Conservation (phyloP, 495 filamentous ascomycete genomes). For the Aspergillus steynii region DNA sequence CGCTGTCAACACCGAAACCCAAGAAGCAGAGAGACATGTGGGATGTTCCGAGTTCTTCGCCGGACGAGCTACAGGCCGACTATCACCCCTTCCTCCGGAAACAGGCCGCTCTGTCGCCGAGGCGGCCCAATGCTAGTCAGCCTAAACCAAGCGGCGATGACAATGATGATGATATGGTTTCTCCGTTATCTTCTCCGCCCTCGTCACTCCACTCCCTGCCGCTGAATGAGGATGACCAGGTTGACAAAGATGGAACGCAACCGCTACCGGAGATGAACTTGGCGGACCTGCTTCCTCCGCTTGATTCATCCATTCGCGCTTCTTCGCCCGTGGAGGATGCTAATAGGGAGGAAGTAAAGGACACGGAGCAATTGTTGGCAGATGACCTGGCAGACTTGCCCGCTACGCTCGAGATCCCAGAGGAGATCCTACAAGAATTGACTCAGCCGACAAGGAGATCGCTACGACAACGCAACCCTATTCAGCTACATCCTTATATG, state of each 20-base stretch:
- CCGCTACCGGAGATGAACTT: background rate
- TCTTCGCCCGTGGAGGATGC: background rate
- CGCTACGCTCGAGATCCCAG: slow-evolving; percentile 29
- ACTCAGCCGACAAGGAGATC: slow-evolving; percentile 39
- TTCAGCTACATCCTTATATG: slow-evolving; percentile 73
- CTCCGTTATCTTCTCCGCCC: slow-evolving; percentile 46
- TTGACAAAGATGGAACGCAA: background rate
- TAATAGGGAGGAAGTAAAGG: background rate
- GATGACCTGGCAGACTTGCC: slow-evolving; percentile 18
- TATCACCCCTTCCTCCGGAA: slow-evolving; percentile 11
- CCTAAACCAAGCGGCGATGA: background rate
- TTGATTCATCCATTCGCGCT: background rate
- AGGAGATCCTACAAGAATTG: slow-evolving; percentile 34
- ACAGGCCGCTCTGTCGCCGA: slow-evolving; percentile 11
- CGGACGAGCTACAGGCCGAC: slow-evolving; percentile 36
- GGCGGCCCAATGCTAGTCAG: slow-evolving; percentile 5
- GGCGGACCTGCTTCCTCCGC: background rate
- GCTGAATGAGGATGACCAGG: slow-evolving; percentile 8
- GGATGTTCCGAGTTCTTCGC: slow-evolving; percentile 31
- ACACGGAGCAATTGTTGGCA: too few relatives aligned
- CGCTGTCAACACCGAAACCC: slow-evolving; percentile 17
- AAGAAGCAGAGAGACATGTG: slow-evolving; percentile 19
- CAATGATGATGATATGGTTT: slow-evolving; percentile 26
- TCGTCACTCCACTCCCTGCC: slow-evolving; percentile 28
- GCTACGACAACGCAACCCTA: slow-evolving; percentile 69